phyloP scores from a whole-genome alignment of 352 stramenopile species.

The Phytopythium cucurbitacearum region DNA sequence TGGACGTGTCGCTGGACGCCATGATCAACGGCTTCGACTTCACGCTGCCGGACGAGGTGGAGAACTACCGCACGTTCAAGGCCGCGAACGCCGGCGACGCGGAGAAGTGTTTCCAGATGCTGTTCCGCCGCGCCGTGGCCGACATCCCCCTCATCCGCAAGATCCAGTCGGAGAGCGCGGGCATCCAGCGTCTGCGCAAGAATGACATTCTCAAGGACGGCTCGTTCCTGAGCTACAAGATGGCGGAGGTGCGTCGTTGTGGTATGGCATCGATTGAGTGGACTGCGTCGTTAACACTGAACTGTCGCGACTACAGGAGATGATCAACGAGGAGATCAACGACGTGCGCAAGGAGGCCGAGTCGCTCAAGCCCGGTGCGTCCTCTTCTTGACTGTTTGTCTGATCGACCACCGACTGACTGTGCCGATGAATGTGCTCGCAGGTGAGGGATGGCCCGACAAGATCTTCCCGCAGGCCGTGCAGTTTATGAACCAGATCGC shows the following conservation, averaged over 20 bases:
- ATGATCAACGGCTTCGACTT: slow-evolving; percentile 91
- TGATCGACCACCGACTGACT: slow-evolving; percentile 2
- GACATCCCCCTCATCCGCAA: slow-evolving; percentile 86
- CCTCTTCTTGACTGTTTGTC: not conserved
- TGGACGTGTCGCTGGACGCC: slow-evolving; percentile 74
- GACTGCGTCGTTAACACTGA: not conserved
- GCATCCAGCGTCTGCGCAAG: slow-evolving; percentile 83
- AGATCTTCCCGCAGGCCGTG: slow-evolving; percentile 85
- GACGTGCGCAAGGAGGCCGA: slow-evolving; percentile 77
- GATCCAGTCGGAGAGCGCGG: slow-evolving; percentile 81
- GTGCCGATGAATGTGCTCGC: not conserved
- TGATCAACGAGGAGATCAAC: slow-evolving; percentile 87
- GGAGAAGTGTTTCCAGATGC: slow-evolving; percentile 73
- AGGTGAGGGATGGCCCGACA: slow-evolving; percentile 84
- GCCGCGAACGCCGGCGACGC: slow-evolving; percentile 58
- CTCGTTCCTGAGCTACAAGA: slow-evolving; percentile 85
- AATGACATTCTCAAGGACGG: slow-evolving; percentile 88
- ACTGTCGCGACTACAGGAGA: slow-evolving; percentile 30
- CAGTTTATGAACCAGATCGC: slow-evolving; percentile 88
- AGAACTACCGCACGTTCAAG: slow-evolving; percentile 69
- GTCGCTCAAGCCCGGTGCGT: slow-evolving; percentile 73
- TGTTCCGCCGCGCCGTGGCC: slow-evolving; percentile 79
- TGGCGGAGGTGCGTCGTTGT: slow-evolving; percentile 41
- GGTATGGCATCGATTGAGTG: not conserved
- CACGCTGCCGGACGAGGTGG: slow-evolving; percentile 73